Conservation (phyloP, 73 alveolate species). For the Paramecium tetraurelia region DNA sequence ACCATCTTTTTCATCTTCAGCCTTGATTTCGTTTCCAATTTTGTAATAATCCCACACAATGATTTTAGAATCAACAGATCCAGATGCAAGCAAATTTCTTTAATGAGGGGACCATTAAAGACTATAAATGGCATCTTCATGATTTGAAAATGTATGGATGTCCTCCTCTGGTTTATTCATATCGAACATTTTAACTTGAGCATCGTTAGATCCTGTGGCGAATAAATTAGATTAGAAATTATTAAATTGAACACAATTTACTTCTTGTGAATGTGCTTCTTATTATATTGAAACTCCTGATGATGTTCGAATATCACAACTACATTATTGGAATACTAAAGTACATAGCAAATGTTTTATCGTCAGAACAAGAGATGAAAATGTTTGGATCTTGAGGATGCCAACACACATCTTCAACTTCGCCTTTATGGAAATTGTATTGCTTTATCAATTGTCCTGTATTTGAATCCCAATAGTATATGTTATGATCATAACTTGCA, state of each 20-base stretch:
- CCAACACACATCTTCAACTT: conserved; percentile 96
- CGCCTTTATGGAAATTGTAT: conserved; percentile 62
- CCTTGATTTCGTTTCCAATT: conserved; percentile 71
- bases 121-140: neutral
- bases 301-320: conserved; percentile 71
- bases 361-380: conserved; percentile 96
- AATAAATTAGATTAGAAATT: conserved; percentile 72
- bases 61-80: conserved; percentile 95
- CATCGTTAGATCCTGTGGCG: neutral
- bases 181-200: conserved; percentile 15
- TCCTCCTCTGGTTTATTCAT: neutral
- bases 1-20: conserved; percentile 87
- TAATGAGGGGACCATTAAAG: conserved; percentile 85
- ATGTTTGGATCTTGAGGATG: conserved; percentile 76
- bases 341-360: conserved; percentile 78
- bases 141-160: neutral
- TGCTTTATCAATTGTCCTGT: conserved; percentile 32
- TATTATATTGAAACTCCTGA: conserved; percentile 5
- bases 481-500: conserved; percentile 89
- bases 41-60: conserved; percentile 92
- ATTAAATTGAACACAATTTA: conserved; percentile 86
- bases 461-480: conserved; percentile 92
- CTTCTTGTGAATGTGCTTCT: conserved; percentile 91
- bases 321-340: neutral
- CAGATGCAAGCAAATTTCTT: conserved; percentile 83